Base-by-base conservation (phyloP, 208 protist species). In the Trypanosoma theileri region DNA sequence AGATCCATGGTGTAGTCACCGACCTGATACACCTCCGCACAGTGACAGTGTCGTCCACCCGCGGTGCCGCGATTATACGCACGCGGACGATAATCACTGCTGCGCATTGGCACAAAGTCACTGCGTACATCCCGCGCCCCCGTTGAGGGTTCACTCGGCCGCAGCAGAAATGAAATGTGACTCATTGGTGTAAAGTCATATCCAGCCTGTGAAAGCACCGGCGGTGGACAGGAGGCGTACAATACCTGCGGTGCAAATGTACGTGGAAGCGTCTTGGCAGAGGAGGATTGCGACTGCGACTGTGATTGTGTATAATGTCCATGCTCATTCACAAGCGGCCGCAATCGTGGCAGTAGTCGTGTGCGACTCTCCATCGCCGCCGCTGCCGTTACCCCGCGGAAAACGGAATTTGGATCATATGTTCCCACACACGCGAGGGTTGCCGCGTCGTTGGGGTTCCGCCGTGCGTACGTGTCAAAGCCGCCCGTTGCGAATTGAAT, bases 1-100 rank as follows among this genome's bases (percentile, higher is more conserved):
- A 91, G 75, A 75, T 95, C 89, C 71, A 91, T 66, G 9, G 89
- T 95, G 83, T 93, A 89, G 80, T 95, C 89, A 48, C 89, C 89
- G 8, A 93, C 78, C 73, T 95, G 86, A 66, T 85, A 91, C 44
- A 95, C 89, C 73, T 95, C 86, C 12, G 82, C 80, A 69, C 86
- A 93, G 80, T 95, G 86, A 64, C 85, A 86, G 77, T 93, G 86
- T n/a, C 86, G 82, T 62, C 83, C 89, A 56, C 81, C 75, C 48
- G 78, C 77, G 13, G 66, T 53, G 16, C 64, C 73, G 28, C 89
- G 89, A 2, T 89, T 73, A 75, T 91, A 93, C 51, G 86, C 76
- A 13, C 86, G 82, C 10, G 89, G 86, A 24, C 86, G 76, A 73
- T 93, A 93, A 76, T 95, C 85, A 44, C 63, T 81, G 60, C 72